phyloP scores from a whole-genome alignment of 2,329 filamentous ascomycete species.

The Emergomyces africanus region DNA sequence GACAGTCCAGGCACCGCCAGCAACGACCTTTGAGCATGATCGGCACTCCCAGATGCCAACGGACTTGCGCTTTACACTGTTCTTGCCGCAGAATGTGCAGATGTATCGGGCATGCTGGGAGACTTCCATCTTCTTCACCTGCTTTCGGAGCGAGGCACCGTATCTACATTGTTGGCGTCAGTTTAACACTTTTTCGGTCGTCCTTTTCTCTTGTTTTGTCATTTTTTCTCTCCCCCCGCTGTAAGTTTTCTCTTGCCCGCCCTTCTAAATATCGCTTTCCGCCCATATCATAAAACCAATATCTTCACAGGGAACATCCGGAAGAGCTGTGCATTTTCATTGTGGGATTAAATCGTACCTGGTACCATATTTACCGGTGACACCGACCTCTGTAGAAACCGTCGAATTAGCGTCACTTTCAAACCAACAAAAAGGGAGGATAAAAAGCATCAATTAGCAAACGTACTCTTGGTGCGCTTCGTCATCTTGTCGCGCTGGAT shows the following conservation, averaged over 20 bases:
- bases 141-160: constrained; percentile 98
- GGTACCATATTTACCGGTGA: constrained; percentile 98
- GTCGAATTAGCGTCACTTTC: constrained; percentile 16
- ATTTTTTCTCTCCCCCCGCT: not conserved
- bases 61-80: constrained; percentile 76
- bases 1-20: constrained; percentile 88
- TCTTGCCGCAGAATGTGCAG: constrained; percentile 99
- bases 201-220: not conserved
- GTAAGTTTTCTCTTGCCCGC: constrained; percentile 1
- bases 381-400: constrained; percentile 60
- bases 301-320: not conserved
- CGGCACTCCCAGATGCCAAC: constrained; percentile 97
- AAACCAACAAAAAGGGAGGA: constrained; percentile 1
- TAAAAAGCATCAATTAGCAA: constrained; percentile 5
- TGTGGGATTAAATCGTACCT: constrained; percentile 48
- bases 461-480: constrained; percentile 75
- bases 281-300: not conserved
- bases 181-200: constrained; percentile 13
- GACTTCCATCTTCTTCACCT: constrained; percentile 99
- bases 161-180: constrained; percentile 49
- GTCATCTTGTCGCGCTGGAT: constrained; percentile 56
- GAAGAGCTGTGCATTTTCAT: not conserved
- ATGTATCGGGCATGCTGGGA: constrained; percentile 94
- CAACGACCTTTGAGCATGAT: constrained; percentile 86
- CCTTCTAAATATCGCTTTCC: constrained; percentile 9